Evolutionary conservation across 495 filamentous ascomycete species (phyloP).

Genomic region (Aspergillus avenaceus): DNA sequence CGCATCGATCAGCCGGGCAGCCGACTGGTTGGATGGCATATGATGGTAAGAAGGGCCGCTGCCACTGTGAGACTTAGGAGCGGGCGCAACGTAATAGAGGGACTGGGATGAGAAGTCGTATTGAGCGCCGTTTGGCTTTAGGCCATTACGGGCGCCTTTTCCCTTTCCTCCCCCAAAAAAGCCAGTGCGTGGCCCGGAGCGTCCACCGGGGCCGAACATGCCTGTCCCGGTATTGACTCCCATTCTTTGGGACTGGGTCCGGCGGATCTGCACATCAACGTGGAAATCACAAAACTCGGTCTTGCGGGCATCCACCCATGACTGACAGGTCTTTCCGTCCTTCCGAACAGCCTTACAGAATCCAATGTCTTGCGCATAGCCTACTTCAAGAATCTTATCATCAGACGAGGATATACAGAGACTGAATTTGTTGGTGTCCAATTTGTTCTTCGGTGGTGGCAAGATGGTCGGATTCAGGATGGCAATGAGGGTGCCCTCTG

Average conservation of each 20-base stretch:
- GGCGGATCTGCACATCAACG: constrained; percentile 71
- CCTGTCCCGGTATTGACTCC: constrained; percentile 66
- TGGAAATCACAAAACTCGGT: constrained; percentile 95
- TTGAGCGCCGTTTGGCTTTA: constrained; percentile 43
- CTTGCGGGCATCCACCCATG: constrained; percentile 82
- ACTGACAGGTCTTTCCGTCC: constrained; percentile 73
- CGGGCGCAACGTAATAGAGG: constrained; percentile 53
- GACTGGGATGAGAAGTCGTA: constrained; percentile 59
- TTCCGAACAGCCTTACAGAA: constrained; percentile 83
- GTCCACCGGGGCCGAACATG: constrained; percentile 46
- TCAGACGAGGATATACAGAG: constrained; percentile 76
- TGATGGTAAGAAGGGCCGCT: constrained; percentile 22
- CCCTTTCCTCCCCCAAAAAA: constrained; percentile 42
- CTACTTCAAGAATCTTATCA: constrained; percentile 88
- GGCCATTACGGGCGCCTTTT: constrained; percentile 28
- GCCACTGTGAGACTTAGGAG: constrained; percentile 24
- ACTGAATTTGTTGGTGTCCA: constrained; percentile 77
- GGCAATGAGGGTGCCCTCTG: constrained; percentile 80
- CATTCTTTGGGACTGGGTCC: constrained; percentile 65
- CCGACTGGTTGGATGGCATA: constrained; percentile 35
- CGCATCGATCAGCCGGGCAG: constrained; percentile 66
- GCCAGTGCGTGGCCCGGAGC: constrained; percentile 39
- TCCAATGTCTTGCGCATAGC: constrained; percentile 76
- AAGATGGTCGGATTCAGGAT: constrained; percentile 92
- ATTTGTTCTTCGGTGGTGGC: constrained; percentile 68